Evolutionary conservation across 2,329 filamentous ascomycete genomes (phyloP).

Genomic region (Trichoderma afroharzianum): DNA sequence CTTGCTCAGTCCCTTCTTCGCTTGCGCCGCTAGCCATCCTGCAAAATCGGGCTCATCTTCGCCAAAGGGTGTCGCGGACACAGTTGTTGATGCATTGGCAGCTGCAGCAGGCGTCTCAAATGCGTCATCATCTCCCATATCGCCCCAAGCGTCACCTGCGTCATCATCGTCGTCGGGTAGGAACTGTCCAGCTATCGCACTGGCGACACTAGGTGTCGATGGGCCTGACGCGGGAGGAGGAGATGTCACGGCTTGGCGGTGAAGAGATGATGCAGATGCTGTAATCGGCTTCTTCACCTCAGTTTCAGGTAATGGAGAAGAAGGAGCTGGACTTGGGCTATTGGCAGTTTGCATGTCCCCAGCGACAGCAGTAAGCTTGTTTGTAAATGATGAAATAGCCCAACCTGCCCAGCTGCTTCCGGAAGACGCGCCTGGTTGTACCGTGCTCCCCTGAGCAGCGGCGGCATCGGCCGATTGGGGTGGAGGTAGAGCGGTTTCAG

Average conservation of each 20-base stretch:
- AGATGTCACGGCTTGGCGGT: conserved; percentile 57
- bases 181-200: conserved; percentile 46
- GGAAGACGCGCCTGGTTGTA: conserved; percentile 58
- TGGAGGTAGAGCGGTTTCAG: conserved; percentile 73
- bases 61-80: conserved; percentile 58
- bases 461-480: conserved; percentile 50
- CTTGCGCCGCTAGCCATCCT: conserved; percentile 86
- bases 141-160: conserved; percentile 74
- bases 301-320: conserved; percentile 39
- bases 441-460: conserved; percentile 73
- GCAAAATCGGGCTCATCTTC: conserved; percentile 95
- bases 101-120: conserved; percentile 36
- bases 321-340: conserved; percentile 39
- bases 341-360: conserved; percentile 74
- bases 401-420: conserved; percentile 73
- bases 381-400: conserved; percentile 98
- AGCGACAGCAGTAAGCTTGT: conserved; percentile 78
- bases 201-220: conserved; percentile 42
- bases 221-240: conserved; percentile 46
- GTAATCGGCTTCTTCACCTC: conserved; percentile 37
- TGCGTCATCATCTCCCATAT: conserved; percentile 39
- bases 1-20: conserved; percentile 63
- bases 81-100: conserved; percentile 31
- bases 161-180: conserved; percentile 58
- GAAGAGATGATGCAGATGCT: conserved; percentile 55